Evolutionary conservation across 352 stramenopile species (phyloP).

Genomic region (Pythium insidiosum): DNA sequence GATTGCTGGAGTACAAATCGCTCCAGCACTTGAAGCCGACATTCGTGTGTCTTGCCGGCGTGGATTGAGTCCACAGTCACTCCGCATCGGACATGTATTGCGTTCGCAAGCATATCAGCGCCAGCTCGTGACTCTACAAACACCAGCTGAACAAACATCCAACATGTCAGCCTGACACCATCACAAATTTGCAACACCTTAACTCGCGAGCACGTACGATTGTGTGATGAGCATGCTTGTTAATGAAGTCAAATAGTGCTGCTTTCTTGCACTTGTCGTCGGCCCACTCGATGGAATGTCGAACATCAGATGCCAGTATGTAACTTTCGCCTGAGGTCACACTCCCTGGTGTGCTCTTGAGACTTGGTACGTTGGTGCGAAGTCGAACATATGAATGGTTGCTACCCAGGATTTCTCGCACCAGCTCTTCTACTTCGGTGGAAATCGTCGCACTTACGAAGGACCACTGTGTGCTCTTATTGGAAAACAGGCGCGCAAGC

Average conservation of each 20-base stretch:
- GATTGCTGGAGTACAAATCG: conserved; percentile 42
- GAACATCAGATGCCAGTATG: conserved; percentile 22
- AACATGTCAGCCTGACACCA: conserved; percentile 1
- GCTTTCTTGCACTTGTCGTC: conserved; percentile 59
- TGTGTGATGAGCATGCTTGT: conserved; percentile 6
- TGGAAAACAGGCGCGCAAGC: conserved; percentile 30
- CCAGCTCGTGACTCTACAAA: conserved; percentile 64
- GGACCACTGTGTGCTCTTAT: conserved; percentile 25
- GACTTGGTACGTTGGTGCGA: no score
- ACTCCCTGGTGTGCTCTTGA: no score
- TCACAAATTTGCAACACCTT: conserved; percentile 1
- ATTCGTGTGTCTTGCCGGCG: conserved; percentile 47
- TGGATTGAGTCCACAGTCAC: conserved; percentile 38
- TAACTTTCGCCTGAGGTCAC: no score
- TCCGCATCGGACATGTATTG: conserved; percentile 33
- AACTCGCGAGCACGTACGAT: conserved; percentile 27
- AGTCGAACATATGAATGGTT: no score
- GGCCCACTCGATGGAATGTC: conserved; percentile 34
- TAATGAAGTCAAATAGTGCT: conserved; percentile 32
- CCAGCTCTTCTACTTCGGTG: conserved; percentile 25
- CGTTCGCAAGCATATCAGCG: conserved; percentile 47
- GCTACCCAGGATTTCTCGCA: conserved; percentile 19
- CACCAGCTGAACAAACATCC: conserved; percentile 33
- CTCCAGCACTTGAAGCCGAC: conserved; percentile 45
- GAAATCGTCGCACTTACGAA: conserved; percentile 58